phyloP scores from a whole-genome alignment of 768 basidiomycete species.

The Boletus insuetus region DNA sequence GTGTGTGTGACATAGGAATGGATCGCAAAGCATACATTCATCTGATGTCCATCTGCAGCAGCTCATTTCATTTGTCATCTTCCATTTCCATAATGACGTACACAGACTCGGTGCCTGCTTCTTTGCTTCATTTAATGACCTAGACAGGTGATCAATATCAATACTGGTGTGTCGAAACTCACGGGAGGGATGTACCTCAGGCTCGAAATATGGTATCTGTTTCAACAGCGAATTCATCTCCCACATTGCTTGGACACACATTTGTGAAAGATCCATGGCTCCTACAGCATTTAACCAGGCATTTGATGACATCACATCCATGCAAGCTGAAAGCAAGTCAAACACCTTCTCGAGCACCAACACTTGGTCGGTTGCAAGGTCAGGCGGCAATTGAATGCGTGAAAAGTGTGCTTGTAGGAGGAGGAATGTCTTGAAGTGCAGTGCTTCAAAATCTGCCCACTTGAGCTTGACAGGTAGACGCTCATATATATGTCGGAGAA shows the following conservation, averaged over 20 bases:
- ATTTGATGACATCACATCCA: conserved; percentile 98
- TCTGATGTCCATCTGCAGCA: conserved; percentile 79
- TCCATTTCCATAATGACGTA: conserved; percentile 99
- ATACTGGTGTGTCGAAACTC: neutral
- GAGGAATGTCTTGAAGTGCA: conserved; percentile 98
- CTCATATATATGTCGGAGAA: too few relatives aligned
- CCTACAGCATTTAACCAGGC: conserved; percentile 91
- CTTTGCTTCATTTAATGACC: conserved; percentile 84
- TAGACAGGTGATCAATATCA: conserved; percentile 9
- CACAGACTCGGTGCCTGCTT: conserved; percentile 78
- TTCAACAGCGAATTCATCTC: too few relatives aligned
- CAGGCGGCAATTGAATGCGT: conserved; percentile 85
- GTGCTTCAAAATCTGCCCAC: conserved; percentile 80
- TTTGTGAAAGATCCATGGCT: too few relatives aligned
- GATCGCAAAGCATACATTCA: conserved; percentile 66
- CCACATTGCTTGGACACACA: too few relatives aligned
- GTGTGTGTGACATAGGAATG: neutral
- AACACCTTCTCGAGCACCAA: conserved; percentile 84
- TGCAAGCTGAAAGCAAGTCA: conserved; percentile 92
- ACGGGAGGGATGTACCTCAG: conserved; percentile 51
- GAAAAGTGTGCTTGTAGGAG: conserved; percentile 94
- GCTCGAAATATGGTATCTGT: too few relatives aligned
- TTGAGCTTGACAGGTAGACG: conserved; percentile 95
- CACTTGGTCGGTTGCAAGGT: conserved; percentile 88
- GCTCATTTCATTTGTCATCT: conserved; percentile 77